phyloP scores from a whole-genome alignment of 2,329 filamentous ascomycete genomes.

The Aspergillus awamori region DNA sequence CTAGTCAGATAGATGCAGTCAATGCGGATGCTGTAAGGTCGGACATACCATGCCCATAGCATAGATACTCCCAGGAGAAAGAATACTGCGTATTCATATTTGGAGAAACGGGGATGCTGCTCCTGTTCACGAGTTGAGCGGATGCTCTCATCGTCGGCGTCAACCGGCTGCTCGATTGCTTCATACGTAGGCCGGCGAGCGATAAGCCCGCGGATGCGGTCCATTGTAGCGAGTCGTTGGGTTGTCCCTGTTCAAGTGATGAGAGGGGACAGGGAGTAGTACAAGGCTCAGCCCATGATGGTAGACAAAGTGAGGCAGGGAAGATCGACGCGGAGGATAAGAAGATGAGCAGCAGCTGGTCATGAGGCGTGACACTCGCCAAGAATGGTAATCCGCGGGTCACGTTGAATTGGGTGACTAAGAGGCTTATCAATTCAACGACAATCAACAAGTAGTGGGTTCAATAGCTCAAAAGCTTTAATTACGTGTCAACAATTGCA shows the following conservation, averaged over 20 bases:
- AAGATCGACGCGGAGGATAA: slow-evolving; percentile 16
- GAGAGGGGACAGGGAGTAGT: neutral
- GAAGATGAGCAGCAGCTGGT: slow-evolving; percentile 6
- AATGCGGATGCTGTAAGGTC: neutral
- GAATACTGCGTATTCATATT: slow-evolving; percentile 85
- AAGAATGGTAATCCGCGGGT: slow-evolving; percentile 7
- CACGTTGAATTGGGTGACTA: slow-evolving; percentile 11
- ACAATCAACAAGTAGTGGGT: neutral
- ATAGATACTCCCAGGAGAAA: slow-evolving; percentile 84
- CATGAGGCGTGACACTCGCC: slow-evolving; percentile 11
- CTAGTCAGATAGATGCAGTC: slow-evolving; percentile 2
- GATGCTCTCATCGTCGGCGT: slow-evolving; percentile 36
- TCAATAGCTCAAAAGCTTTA: too few species aligned
- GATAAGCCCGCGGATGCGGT: slow-evolving; percentile 39
- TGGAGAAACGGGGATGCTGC: slow-evolving; percentile 64
- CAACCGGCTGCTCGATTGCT: slow-evolving; percentile 32
- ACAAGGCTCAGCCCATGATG: slow-evolving; percentile 20
- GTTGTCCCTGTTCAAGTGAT: neutral
- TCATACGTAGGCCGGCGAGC: slow-evolving; percentile 33
- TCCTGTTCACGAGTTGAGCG: slow-evolving; percentile 14
- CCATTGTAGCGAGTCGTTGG: slow-evolving; percentile 27
- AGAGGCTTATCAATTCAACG: slow-evolving; percentile 14
- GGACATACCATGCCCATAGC: slow-evolving; percentile 89
- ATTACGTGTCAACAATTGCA: neutral
- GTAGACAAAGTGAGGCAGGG: slow-evolving; percentile 9